These are phyloP conservation scores for Melanogaster broomeanus DNA, from an alignment of 768 basidiomycete species.

Conservation along the genomic window DNA sequence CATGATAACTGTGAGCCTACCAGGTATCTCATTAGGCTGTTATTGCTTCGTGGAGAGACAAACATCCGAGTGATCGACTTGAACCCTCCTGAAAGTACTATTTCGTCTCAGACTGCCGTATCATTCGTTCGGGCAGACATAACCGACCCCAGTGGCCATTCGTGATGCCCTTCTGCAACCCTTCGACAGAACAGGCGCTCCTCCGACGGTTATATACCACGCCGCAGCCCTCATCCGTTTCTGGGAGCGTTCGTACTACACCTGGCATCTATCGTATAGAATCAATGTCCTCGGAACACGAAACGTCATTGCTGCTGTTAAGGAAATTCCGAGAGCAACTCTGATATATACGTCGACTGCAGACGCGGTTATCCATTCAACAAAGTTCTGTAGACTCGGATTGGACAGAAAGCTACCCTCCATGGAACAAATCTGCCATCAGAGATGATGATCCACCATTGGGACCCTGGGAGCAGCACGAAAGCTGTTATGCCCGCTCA, in stretches of 20 bases:
- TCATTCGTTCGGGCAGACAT: conserved; percentile 34
- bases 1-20: background rate
- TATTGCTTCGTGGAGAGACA: conserved; percentile 37
- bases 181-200: conserved; percentile 16
- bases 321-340: conserved; percentile 36
- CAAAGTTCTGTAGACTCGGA: conserved; percentile 34
- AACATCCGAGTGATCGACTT: conserved; percentile 35
- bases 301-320: conserved; percentile 42
- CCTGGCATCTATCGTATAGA: conserved; percentile 22
- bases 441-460: conserved; percentile 53
- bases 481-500: conserved; percentile 56
- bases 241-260: conserved; percentile 22
- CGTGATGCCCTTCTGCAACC: conserved; percentile 24
- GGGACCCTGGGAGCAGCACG: conserved; percentile 34
- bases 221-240: conserved; percentile 24
- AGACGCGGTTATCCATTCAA: conserved; percentile 46
- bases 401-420: conserved; percentile 15
- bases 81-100: conserved; percentile 22
- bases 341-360: conserved; percentile 51
- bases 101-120: conserved; percentile 28
- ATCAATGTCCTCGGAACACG: conserved; percentile 54
- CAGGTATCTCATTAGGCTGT: conserved; percentile 35
- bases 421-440: conserved; percentile 22
- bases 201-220: conserved; percentile 23
- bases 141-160: conserved; percentile 29